phyloP scores from a whole-genome alignment of 2,329 filamentous ascomycete genomes.

The Arthrinium puccinioides region DNA sequence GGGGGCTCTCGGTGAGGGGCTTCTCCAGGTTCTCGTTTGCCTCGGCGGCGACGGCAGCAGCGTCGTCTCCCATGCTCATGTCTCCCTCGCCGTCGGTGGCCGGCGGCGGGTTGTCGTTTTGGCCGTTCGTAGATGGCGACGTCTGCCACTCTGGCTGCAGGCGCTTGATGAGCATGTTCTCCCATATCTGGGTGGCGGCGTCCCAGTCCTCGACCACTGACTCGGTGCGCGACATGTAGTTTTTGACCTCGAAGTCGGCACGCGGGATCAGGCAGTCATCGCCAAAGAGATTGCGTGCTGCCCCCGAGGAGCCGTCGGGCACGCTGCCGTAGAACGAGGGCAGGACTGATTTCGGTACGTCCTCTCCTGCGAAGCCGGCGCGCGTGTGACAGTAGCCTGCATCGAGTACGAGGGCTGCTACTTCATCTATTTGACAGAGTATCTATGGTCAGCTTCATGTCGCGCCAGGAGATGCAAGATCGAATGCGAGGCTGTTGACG shows the following conservation, averaged over 20 bases:
- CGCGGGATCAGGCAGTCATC: constrained; percentile 83
- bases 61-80: constrained; percentile 48
- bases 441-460: constrained; percentile 9
- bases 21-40: constrained; percentile 58
- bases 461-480: not conserved
- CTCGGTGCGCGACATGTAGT: constrained; percentile 77
- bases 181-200: constrained; percentile 80
- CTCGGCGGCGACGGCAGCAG: constrained; percentile 7
- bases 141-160: constrained; percentile 66
- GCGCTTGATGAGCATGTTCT: constrained; percentile 82
- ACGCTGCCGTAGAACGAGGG: constrained; percentile 79
- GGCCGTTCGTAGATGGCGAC: constrained; percentile 65
- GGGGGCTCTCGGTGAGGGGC: constrained; percentile 79
- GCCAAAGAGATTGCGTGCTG: constrained; percentile 63
- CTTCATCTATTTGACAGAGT: constrained; percentile 85
- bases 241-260: constrained; percentile 72
- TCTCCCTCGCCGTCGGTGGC: constrained; percentile 56
- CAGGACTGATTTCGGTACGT: constrained; percentile 87
- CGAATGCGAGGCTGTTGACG: not conserved
- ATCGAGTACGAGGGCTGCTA: constrained; percentile 93
- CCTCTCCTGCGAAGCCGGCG: constrained; percentile 95
- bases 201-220: constrained; percentile 97
- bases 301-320: constrained; percentile 28
- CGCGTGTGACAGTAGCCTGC: constrained; percentile 86
- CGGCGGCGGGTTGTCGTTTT: constrained; percentile 73